phyloP scores from a whole-genome alignment of 1,139 yeast genomes.

The Ogataea hybrid region DNA sequence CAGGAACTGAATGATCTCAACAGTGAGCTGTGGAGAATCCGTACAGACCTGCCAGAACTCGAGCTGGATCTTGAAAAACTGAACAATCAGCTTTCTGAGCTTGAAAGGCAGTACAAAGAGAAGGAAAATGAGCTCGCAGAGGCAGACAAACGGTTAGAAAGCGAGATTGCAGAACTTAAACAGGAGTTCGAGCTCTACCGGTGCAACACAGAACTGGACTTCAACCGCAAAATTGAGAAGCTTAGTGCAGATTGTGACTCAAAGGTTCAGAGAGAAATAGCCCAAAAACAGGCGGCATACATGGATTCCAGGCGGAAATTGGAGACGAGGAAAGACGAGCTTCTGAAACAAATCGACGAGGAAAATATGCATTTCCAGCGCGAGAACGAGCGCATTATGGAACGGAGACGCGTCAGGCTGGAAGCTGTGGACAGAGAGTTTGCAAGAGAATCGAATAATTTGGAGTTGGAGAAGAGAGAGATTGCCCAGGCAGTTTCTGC shows the following conservation, averaged over 20 bases:
- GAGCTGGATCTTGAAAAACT: slow-evolving; percentile 24
- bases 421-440: slow-evolving; percentile 6
- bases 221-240: slow-evolving; percentile 18
- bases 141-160: slow-evolving; percentile 11
- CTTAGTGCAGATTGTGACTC: slow-evolving; percentile 21
- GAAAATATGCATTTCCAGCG: slow-evolving; percentile 30
- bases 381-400: slow-evolving; percentile 30
- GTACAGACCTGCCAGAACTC: slow-evolving; percentile 26
- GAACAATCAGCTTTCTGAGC: slow-evolving; percentile 7
- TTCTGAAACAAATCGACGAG: not conserved
- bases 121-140: slow-evolving; percentile 18
- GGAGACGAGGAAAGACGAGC: slow-evolving; percentile 21
- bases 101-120: slow-evolving; percentile 16
- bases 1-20: slow-evolving; percentile 14
- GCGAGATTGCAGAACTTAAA: slow-evolving; percentile 13
- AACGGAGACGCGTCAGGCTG: slow-evolving; percentile 5
- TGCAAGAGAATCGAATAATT: not conserved
- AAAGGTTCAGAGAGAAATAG: slow-evolving; percentile 14
- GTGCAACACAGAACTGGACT: slow-evolving; percentile 13
- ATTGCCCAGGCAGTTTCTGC: not conserved
- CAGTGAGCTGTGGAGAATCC: slow-evolving; percentile 22
- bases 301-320: slow-evolving; percentile 8
- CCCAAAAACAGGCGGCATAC: slow-evolving; percentile 12
- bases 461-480: slow-evolving; percentile 1
- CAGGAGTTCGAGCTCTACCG: slow-evolving; percentile 15